Conservation (phyloP, 805 yeast species). For the Candida peoriensis region DNA sequence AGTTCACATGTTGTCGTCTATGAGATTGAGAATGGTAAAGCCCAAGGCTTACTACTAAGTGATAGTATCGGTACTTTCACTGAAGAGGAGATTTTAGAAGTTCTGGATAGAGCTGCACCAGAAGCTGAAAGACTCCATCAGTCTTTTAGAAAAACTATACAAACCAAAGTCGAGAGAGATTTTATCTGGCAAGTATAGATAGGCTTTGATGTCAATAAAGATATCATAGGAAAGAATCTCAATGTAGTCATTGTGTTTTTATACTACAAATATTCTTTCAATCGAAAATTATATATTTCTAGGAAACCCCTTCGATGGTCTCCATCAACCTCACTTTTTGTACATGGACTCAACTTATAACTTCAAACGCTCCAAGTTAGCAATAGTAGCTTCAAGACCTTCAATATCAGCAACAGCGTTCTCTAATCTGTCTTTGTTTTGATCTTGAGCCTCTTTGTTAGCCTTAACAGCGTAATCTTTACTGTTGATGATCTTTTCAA, state of each 20-base stretch:
- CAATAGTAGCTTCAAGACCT: constrained; percentile 82
- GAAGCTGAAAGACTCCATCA: constrained; percentile 43
- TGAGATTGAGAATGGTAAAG: constrained; percentile 43
- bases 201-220: too few relatives aligned
- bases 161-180: constrained; percentile 43
- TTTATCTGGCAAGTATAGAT: constrained; percentile 48
- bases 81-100: constrained; percentile 45
- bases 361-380: constrained; percentile 76
- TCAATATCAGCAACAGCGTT: constrained; percentile 81
- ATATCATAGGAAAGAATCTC: too few relatives aligned
- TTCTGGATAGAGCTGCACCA: constrained; percentile 47
- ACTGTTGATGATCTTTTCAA: constrained; percentile 63
- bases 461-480: constrained; percentile 87
- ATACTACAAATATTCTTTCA: too few relatives aligned
- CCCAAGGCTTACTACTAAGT: constrained; percentile 53
- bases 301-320: too few relatives aligned
- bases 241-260: too few relatives aligned
- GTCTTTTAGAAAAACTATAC: constrained; percentile 42
- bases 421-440: constrained; percentile 63
- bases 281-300: too few relatives aligned
- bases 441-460: constrained; percentile 71
- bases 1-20: constrained; percentile 69
- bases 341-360: constrained; percentile 26
- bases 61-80: constrained; percentile 73
- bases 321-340: neutral